These are phyloP conservation scores for Plasmodium knowlesi DNA, from an alignment of 169 alveolate genomes.

Conservation along the genomic window DNA sequence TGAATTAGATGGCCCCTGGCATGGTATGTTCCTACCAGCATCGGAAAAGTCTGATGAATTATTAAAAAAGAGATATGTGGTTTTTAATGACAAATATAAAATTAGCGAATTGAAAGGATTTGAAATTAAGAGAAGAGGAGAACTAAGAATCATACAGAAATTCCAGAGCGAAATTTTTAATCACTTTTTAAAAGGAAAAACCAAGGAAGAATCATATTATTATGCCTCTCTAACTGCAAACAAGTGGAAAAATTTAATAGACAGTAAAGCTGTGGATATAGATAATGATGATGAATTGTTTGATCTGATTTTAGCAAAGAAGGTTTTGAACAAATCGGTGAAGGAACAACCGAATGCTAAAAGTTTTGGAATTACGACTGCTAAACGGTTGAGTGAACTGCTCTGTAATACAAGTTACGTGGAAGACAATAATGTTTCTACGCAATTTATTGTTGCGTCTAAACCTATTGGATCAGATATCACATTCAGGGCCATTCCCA, in stretches of 20 bases:
- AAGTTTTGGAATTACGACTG: conserved; percentile 95
- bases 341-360: conserved; percentile 94
- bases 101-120: conserved; percentile 97
- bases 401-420: conserved; percentile 89
- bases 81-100: conserved; percentile 92
- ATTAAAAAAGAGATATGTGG: conserved; percentile 97
- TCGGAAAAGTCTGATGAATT: conserved; percentile 96
- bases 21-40: conserved; percentile 98
- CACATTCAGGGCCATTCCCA: conserved; percentile 97
- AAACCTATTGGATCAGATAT: conserved; percentile 94
- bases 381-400: conserved; percentile 94
- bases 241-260: conserved; percentile 93
- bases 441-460: conserved; percentile 92
- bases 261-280: conserved; percentile 91
- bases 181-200: conserved; percentile 93
- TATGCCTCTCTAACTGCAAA: conserved; percentile 95
- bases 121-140: conserved; percentile 99
- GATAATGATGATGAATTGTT: conserved; percentile 92
- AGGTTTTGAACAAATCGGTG: conserved; percentile 92
- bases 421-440: conserved; percentile 87
- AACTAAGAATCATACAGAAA: conserved; percentile 95
- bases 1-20: conserved; percentile 99
- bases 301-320: conserved; percentile 93
- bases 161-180: conserved; percentile 97
- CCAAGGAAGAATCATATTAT: conserved; percentile 94